Evolutionary conservation across 2,329 filamentous ascomycete genomes (phyloP).

Genomic region (Fusarium citri): DNA sequence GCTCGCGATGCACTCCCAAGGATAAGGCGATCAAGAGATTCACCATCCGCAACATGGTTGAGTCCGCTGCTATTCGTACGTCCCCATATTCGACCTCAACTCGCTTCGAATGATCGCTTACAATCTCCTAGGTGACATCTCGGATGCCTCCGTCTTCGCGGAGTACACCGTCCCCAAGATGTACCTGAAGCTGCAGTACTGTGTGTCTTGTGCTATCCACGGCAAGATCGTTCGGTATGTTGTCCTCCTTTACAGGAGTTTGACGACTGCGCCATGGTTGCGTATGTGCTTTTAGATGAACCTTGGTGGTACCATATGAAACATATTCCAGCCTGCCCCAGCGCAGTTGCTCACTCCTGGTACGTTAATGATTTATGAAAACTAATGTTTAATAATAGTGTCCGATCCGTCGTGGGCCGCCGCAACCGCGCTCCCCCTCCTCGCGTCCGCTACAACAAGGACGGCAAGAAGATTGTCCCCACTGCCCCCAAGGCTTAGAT

Average conservation of each 20-base stretch:
- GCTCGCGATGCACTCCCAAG: constrained; percentile 91
- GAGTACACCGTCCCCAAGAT: constrained; percentile 99
- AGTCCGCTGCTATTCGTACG: constrained; percentile 99
- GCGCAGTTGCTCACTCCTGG: constrained; percentile 27
- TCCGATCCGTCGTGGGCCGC: constrained; percentile 95
- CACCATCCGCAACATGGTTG: constrained; percentile 99
- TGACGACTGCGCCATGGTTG: constrained; percentile 66
- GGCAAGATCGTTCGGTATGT: constrained; percentile 99
- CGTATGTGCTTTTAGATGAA: constrained; percentile 67
- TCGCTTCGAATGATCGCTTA: constrained; percentile 24
- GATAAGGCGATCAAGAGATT: constrained; percentile 99
- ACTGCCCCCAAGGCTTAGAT: constrained; percentile 61
- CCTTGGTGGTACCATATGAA: constrained; percentile 66
- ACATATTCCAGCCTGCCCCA: constrained; percentile 49
- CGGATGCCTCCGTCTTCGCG: constrained; percentile 97
- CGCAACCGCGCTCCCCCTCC: constrained; percentile 99
- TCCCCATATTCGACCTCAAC: constrained; percentile 46
- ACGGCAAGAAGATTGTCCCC: constrained; percentile 99
- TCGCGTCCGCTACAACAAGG: constrained; percentile 99
- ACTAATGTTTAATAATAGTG: constrained; percentile 73
- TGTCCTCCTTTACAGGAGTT: constrained; percentile 63
- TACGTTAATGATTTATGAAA: constrained; percentile 41
- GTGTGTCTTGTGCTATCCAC: constrained; percentile 99
- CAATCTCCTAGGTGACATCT: constrained; percentile 89
- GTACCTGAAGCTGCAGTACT: constrained; percentile 99